Evolutionary conservation across 805 yeast species (phyloP), one percentile per base, ranked within the genome.

Genomic region (Sugiyamaella chiloensis): DNA sequence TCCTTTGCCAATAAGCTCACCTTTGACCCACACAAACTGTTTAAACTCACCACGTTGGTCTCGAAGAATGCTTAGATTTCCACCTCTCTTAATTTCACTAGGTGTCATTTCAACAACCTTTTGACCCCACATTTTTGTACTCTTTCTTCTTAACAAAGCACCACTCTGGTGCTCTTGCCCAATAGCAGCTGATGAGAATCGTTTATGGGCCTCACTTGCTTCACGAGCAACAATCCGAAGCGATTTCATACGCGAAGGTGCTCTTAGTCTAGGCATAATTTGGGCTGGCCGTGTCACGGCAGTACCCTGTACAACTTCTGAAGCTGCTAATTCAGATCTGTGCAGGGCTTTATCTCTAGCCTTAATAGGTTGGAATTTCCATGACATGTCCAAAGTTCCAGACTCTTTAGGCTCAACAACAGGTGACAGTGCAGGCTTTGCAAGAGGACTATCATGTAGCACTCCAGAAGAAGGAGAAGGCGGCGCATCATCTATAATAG

Each of bases 41-140:
- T 81, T 85, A 61, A 78, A 77, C 43, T 80, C 78, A 11, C 90
- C 93, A 46, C 75, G 76, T 27, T 77, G 77, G 59, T 78, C 83
- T 46, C 80, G 75, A 44, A 86, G 66, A 54, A 80, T 80, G 57
- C 83, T 83, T 21, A 84, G 80, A 45, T 82, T 78, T 9, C 86
- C 83, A 8, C 86, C 83, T 50, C 75, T 73, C 32, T 77, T 78
- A 52, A 76, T 73, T 52, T 79, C 83, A 19, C 77, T 80, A 1
- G 91, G 81, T 1, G 90, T 89, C 24, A 90, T 90, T 66, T 93
- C 99, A 26, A 89, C 83, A 12, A 88, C 95, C 53, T 78, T 83
- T 52, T 87, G 89, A 17, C 99, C 99, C 99, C 99, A 93, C 84
- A 93, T 79, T 68, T 93, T 95, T 1, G 99, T 93, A 60, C 93